These are phyloP conservation scores for Ciborinia camelliae DNA, from an alignment of 2,329 filamentous ascomycete genomes.

Conservation along the genomic window DNA sequence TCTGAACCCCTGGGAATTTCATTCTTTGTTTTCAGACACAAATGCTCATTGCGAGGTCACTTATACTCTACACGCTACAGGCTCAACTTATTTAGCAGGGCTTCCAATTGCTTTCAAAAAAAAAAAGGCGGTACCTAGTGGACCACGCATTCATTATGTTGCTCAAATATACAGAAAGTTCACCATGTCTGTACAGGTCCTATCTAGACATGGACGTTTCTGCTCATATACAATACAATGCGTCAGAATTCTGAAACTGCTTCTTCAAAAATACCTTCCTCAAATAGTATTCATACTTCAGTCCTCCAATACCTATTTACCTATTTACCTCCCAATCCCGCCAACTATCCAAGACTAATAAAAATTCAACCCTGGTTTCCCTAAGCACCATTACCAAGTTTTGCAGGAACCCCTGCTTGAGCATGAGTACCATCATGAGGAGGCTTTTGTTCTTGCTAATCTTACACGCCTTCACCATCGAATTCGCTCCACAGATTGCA, in stretches of 20 bases:
- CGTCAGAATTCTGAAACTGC: not conserved
- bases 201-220: too few species aligned
- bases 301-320: too few species aligned
- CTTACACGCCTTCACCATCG: slow-evolving; percentile 14
- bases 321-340: not conserved
- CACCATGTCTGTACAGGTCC: not conserved
- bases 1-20: not conserved
- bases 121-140: slow-evolving; percentile 1
- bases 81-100: not conserved
- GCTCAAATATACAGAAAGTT: not conserved
- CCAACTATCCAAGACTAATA: not conserved
- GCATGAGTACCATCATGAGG: slow-evolving; percentile 12
- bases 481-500: slow-evolving; percentile 16
- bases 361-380: not conserved
- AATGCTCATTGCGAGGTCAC: not conserved
- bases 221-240: not conserved
- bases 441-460: slow-evolving; percentile 17
- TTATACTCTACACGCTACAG: not conserved
- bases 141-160: not conserved
- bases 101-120: not conserved
- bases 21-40: not conserved
- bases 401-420: slow-evolving; percentile 10
- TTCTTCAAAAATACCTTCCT: not conserved
- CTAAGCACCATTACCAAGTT: slow-evolving; percentile 12
- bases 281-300: too few species aligned